Conservation (phyloP, 352 stramenopile genomes). For the Salisapilia sapeloensis region DNA sequence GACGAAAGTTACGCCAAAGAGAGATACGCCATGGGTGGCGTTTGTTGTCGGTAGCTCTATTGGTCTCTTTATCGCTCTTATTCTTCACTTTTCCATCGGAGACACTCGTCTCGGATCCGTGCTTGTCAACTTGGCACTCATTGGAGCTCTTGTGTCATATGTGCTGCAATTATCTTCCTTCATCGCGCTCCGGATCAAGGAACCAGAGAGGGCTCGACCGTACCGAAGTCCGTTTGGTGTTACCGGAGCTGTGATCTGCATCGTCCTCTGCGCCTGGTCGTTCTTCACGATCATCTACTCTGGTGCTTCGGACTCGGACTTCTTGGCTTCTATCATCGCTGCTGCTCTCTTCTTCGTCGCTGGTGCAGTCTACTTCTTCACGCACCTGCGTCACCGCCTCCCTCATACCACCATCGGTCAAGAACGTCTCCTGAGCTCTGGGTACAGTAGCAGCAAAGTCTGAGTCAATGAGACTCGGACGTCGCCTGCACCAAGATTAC, state of each 20-base stretch:
- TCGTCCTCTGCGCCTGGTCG: slow-evolving; percentile 18
- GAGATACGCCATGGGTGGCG: slow-evolving; percentile 28
- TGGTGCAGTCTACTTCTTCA: slow-evolving; percentile 26
- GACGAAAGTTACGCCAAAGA: slow-evolving; percentile 19
- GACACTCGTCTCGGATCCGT: slow-evolving; percentile 37
- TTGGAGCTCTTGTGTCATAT: slow-evolving; percentile 51
- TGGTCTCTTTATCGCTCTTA: slow-evolving; percentile 22
- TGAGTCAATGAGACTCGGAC: too few species aligned
- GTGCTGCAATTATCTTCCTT: slow-evolving; percentile 32
- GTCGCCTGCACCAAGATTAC: too few species aligned
- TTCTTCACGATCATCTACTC: slow-evolving; percentile 59
- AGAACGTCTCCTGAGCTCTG: too few species aligned
- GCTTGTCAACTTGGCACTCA: slow-evolving; percentile 51
- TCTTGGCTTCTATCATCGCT: slow-evolving; percentile 35
- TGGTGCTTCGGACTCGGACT: slow-evolving; percentile 28
- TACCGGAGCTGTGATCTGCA: slow-evolving; percentile 16
- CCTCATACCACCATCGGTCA: too few species aligned
- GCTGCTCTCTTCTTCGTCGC: slow-evolving; percentile 30
- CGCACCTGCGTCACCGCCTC: too few species aligned
- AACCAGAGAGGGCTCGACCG: slow-evolving; percentile 23
- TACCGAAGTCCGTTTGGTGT: slow-evolving; percentile 42
- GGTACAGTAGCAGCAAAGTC: too few species aligned
- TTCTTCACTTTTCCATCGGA: slow-evolving; percentile 41
- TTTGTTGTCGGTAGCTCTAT: slow-evolving; percentile 26
- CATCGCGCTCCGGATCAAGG: slow-evolving; percentile 27